Conservation (phyloP, 2,329 filamentous ascomycete genomes). For the Raffaelea arxii region DNA sequence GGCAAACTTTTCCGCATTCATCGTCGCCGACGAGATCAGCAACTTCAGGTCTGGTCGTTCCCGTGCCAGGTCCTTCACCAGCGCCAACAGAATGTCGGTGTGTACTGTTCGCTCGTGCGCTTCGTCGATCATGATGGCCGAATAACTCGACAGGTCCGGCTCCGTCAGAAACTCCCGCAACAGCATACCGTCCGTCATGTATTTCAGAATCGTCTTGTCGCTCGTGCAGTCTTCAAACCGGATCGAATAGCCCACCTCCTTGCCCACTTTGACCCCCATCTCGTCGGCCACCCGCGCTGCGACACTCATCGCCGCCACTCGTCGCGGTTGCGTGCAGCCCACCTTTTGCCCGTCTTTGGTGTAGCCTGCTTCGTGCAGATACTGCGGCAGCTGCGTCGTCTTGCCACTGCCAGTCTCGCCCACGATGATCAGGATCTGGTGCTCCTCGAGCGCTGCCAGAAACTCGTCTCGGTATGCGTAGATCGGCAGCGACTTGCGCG, state of each 20-base stretch:
- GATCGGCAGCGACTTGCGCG: slow-evolving; percentile 80
- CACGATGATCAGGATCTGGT: slow-evolving; percentile 84
- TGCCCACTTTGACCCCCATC: slow-evolving; percentile 79
- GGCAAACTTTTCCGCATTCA: slow-evolving; percentile 88
- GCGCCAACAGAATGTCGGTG: slow-evolving; percentile 79
- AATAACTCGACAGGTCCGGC: slow-evolving; percentile 72
- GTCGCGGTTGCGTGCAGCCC: slow-evolving; percentile 85
- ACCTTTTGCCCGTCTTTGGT: slow-evolving; percentile 78
- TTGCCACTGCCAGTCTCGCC: slow-evolving; percentile 94
- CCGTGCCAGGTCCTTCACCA: slow-evolving; percentile 80
- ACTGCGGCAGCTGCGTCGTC: slow-evolving; percentile 91
- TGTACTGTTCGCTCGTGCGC: slow-evolving; percentile 89
- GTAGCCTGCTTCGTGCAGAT: slow-evolving; percentile 82
- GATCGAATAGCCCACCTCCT: slow-evolving; percentile 89
- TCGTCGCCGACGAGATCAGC: slow-evolving; percentile 86
- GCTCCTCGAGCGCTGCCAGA: slow-evolving; percentile 72
- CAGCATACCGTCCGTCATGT: slow-evolving; percentile 96
- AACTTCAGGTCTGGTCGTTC: slow-evolving; percentile 80
- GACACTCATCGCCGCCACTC: slow-evolving; percentile 95
- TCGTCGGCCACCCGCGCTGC: slow-evolving; percentile 94
- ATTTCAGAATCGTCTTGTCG: slow-evolving; percentile 86
- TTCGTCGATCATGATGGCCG: slow-evolving; percentile 88
- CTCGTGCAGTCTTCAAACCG: slow-evolving; percentile 89
- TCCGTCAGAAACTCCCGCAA: slow-evolving; percentile 84
- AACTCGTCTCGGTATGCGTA: slow-evolving; percentile 82